Evolutionary conservation across 306 rosid genomes (phyloP), one percentile per base, ranked within the genome.

Genomic region (Pachyrhizus erosus): DNA sequence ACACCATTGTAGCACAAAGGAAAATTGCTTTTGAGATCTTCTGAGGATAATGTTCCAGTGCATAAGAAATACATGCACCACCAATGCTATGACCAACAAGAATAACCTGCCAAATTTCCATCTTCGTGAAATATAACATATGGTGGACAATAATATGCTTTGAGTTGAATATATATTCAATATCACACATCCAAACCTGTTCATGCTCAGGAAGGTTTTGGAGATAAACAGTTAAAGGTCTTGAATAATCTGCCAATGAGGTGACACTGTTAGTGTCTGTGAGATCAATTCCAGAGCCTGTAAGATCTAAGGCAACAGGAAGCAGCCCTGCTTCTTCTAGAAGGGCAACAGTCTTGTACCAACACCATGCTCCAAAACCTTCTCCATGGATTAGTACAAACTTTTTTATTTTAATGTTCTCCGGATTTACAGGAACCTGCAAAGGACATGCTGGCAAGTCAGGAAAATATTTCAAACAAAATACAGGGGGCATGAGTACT

Each of bases 341-440:
- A 64, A 87, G 86, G 66, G 96, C 88, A 75, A 96, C 88, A 21
- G 96, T 93, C 86, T 93, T 96, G 86, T 96, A 96, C 98, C 99
- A 96, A 84, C 98, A 96, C 99, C 99, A 96, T 51, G 99, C 98
- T 78, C 99, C 99, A 82, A 93, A 96, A 52, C 99, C 99, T 89
- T 92, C 98, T 60, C 99, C 99, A 20, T 96, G 97, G 80, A 96
- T 78, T 60, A 96, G 87, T 67, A 96, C 73, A 81, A 96, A 66
- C 71, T 92, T 96, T 82, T 92, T 96, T 39, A 81, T 83, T 60
- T 83, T 89, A 45, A 93, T 68, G 75, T 86, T 92, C 79, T 87
- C 97, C 84, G 91, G 92, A 80, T 61, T 9, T 26, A 89, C 93
- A 7, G 88, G 88, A 77, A 29, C 87, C 94, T 93, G 89, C 33